phyloP scores from a whole-genome alignment of 2,329 filamentous ascomycete species.

The Sordariomycetes sp. region DNA sequence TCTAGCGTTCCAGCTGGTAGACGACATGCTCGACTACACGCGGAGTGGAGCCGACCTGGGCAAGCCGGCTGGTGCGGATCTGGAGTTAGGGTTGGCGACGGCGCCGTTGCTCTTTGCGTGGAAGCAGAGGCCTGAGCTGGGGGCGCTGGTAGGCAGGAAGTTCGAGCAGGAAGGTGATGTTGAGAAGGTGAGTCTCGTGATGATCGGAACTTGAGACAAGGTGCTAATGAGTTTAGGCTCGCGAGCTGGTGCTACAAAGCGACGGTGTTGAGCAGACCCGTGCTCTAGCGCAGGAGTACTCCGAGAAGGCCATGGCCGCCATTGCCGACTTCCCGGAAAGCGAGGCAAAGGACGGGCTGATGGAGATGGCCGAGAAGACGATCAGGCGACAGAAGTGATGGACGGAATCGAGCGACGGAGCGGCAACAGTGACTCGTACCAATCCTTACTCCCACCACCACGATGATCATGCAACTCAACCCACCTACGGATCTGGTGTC shows the following conservation, averaged over 20 bases:
- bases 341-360: constrained; percentile 82
- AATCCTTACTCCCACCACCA: too few relatives aligned
- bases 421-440: too few relatives aligned
- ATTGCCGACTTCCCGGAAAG: constrained; percentile 82
- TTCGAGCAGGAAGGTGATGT: constrained; percentile 81
- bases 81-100: constrained; percentile 88
- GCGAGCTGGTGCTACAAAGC: constrained; percentile 72
- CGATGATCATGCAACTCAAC: too few relatives aligned
- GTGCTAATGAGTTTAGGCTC: constrained; percentile 51
- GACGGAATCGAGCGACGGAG: too few relatives aligned
- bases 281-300: constrained; percentile 82
- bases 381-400: constrained; percentile 77
- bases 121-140: constrained; percentile 79
- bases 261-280: constrained; percentile 89
- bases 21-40: constrained; percentile 97
- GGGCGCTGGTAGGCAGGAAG: constrained; percentile 82
- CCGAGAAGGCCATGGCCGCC: constrained; percentile 77
- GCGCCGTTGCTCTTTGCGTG: constrained; percentile 92
- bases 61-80: constrained; percentile 88
- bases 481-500: too few relatives aligned
- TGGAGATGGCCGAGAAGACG: constrained; percentile 92
- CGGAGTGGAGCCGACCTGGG: constrained; percentile 75
- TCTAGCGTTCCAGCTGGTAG: constrained; percentile 91
- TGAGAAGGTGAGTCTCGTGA: constrained; percentile 53
- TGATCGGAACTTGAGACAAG: not conserved